These are phyloP conservation scores for Aegle marmelos DNA, from an alignment of 345 rosid genomes.

Conservation along the genomic window DNA sequence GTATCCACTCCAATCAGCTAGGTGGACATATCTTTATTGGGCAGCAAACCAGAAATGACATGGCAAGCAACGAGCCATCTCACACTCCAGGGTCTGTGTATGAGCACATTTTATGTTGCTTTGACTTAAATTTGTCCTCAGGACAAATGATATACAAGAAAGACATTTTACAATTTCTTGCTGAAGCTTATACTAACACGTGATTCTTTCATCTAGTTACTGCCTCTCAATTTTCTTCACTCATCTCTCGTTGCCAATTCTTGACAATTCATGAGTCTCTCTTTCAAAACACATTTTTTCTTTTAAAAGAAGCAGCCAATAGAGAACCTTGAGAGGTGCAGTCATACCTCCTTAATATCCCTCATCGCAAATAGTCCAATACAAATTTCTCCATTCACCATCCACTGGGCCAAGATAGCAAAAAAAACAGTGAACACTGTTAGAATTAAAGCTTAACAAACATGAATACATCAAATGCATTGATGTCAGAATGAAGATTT, in stretches of 20 bases:
- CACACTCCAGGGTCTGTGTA: not conserved
- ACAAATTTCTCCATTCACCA: constrained; percentile 99
- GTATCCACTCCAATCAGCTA: not conserved
- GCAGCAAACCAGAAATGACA: not conserved
- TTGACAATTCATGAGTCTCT: not conserved
- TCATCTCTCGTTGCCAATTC: not conserved
- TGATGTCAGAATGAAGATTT: not conserved
- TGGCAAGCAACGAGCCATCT: not conserved
- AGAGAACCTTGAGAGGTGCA: not conserved
- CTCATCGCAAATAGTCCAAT: constrained; percentile 89
- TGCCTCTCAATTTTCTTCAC: not conserved
- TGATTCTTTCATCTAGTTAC: not conserved
- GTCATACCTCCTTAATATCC: constrained; percentile 79
- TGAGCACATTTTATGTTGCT: not conserved
- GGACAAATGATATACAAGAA: not conserved
- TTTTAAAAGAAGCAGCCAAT: too few species aligned
- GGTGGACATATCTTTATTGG: not conserved
- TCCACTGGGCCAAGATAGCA: constrained; percentile 65
- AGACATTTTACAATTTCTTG: not conserved
- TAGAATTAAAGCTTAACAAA: constrained; percentile 6
- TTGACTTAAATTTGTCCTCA: not conserved
- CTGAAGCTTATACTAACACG: too few species aligned
- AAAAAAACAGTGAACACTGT: not conserved
- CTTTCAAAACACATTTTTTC: too few species aligned
- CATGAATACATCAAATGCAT: not conserved